Evolutionary conservation across 345 rosid species (phyloP), one percentile per base, ranked within the genome.

Genomic region (Lepidium africanum): DNA sequence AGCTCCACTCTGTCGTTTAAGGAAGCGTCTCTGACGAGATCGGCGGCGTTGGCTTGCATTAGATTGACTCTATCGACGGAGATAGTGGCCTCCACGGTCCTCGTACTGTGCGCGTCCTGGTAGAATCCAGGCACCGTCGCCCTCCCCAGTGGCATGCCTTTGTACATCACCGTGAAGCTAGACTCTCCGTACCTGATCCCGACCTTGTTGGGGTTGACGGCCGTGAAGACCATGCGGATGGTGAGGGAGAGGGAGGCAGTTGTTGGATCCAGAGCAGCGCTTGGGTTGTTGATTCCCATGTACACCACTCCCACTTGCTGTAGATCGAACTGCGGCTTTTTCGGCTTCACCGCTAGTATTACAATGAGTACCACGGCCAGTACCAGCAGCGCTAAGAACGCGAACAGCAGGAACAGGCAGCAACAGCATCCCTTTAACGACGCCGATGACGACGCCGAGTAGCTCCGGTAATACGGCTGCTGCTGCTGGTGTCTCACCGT

Each of bases 151-250:
- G 99, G 99, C 13, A 94, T 81, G 71, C 97, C 96, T 38, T 79
- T 78, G 86, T 94, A 94, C 99, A 91, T 86, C 13, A 94, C 97
- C 5, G 96, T 94, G 77, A 94, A 94, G 60, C 82, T 83, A 12
- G 99, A 94, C 87, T 94, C 93, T 5, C 90, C 90, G 77, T 90
- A 93, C 83, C 87, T 87, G 87, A 93, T 93, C 70, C 98, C 98
- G 5, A 93, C 98, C 65, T 88, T 93, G 75, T 93, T 93, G 0
- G 98, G 98, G 78, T 90, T 92, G 9, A 80, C 96, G 21, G 98
- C 97, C 9, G 84, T 85, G 86, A 93, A 93, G 36, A 87, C 81
- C 91, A 93, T 75, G 69, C 76, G 80, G 37, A 93, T 93, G 32
- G 84, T 80, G 12, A 93, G 65, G 14, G 98, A 84, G 40, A 93